phyloP scores from a whole-genome alignment of 352 stramenopile species.

The Phytophthora megakarya region DNA sequence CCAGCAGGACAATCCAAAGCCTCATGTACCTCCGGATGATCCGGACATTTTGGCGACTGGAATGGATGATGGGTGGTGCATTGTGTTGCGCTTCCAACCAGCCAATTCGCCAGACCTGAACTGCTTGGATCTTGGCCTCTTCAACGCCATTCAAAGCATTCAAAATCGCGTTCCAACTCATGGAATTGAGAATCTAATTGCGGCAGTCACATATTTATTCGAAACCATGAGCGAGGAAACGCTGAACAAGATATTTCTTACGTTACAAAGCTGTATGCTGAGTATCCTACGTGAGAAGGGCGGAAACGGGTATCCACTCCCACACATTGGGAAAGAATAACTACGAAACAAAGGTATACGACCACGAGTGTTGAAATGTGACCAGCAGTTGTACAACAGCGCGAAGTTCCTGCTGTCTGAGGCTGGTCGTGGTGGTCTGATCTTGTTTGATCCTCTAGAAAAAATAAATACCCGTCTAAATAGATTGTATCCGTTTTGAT shows the following conservation, averaged over 20 bases:
- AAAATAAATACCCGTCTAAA: too few relatives aligned
- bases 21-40: neutral
- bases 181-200: neutral
- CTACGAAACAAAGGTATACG: neutral
- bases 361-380: neutral
- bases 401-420: neutral
- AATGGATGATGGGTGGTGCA: neutral
- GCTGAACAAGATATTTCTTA: neutral
- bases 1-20: constrained; percentile 4
- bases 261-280: neutral
- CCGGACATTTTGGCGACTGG: neutral
- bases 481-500: too few relatives aligned
- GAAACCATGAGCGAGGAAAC: neutral
- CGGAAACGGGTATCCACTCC: neutral
- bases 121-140: neutral
- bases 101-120: constrained; percentile 6
- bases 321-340: neutral
- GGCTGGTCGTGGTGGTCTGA: neutral
- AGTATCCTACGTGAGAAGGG: neutral
- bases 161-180: neutral
- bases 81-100: neutral
- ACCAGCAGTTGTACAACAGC: neutral
- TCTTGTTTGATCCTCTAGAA: too few relatives aligned
- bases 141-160: neutral
- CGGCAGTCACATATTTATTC: neutral